phyloP scores from a whole-genome alignment of 129 eudicot genomes.

The Oenanthe sinensis region DNA sequence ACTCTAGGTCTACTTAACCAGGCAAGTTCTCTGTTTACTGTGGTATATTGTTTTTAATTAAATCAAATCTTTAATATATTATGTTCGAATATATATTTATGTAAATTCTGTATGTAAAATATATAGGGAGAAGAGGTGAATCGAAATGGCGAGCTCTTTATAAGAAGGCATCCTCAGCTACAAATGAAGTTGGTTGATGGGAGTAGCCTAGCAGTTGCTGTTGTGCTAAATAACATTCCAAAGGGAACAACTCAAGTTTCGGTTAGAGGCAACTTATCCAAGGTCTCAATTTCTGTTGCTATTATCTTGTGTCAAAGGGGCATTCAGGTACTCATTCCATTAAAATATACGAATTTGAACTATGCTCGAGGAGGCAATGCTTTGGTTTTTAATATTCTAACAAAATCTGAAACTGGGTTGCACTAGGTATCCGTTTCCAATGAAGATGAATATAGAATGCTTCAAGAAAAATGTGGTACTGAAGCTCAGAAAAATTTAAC shows the following conservation, averaged over 20 bases:
- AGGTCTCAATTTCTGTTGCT: constrained; percentile 43
- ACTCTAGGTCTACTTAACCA: constrained; percentile 35
- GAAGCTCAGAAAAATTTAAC: constrained; percentile 17
- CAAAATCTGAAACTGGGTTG: neutral
- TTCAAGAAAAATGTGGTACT: constrained; percentile 13
- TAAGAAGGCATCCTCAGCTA: constrained; percentile 41
- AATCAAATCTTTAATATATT: neutral
- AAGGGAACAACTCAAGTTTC: constrained; percentile 49
- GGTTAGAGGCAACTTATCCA: constrained; percentile 32
- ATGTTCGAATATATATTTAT: neutral
- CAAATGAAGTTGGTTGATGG: constrained; percentile 57
- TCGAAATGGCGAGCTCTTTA: constrained; percentile 33
- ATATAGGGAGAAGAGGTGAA: constrained; percentile 43
- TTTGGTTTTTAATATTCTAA: neutral
- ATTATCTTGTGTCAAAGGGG: constrained; percentile 42
- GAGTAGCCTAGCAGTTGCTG: constrained; percentile 42
- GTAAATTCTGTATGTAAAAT: neutral
- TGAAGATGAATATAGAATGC: constrained; percentile 21
- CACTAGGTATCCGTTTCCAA: constrained; percentile 14
- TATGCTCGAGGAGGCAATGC: neutral
- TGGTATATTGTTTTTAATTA: neutral
- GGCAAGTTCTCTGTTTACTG: constrained; percentile 21
- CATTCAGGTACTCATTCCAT: constrained; percentile 23
- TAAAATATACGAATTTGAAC: neutral
- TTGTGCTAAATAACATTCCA: constrained; percentile 42